Percentiles rank a stretch among this genome's conserved stretches.
These are phyloP conservation scores for Clonostachys chloroleuca DNA, from an alignment of 2,329 filamentous ascomycete genomes.

Conservation along the genomic window DNA sequence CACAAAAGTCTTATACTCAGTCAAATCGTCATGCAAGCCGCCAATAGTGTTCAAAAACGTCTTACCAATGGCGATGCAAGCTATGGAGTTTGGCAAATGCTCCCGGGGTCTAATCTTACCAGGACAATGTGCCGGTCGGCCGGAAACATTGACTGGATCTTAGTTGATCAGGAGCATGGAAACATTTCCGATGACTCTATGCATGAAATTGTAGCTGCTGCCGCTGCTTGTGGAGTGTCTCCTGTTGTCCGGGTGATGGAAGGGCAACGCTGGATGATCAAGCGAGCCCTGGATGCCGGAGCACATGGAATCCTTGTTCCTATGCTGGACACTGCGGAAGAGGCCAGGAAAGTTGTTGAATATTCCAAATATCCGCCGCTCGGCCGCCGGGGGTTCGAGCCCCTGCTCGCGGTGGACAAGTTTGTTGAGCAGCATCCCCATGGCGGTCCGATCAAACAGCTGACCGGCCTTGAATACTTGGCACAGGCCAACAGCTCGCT, in stretches of 20 bases:
- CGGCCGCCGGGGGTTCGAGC: constrained; percentile 44
- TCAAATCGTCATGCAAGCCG: too few species aligned
- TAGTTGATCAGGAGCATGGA: constrained; percentile 53
- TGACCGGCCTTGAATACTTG: constrained; percentile 36
- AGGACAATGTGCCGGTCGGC: constrained; percentile 55
- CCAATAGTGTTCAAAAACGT: too few species aligned
- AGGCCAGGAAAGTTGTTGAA: constrained; percentile 37
- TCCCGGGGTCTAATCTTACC: constrained; percentile 56
- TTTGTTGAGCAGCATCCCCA: constrained; percentile 14
- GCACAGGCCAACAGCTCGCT: constrained; percentile 44
- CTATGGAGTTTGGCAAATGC: constrained; percentile 59
- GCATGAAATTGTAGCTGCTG: constrained; percentile 49
- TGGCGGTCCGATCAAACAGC: constrained; percentile 29
- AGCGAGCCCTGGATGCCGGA: constrained; percentile 38
- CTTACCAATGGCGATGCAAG: too few species aligned
- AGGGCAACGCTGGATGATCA: constrained; percentile 38
- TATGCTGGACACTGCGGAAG: constrained; percentile 33
- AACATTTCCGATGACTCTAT: constrained; percentile 44
- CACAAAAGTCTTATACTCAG: too few species aligned
- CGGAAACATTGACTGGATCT: constrained; percentile 54
- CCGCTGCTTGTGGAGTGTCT: constrained; percentile 37
- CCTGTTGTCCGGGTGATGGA: constrained; percentile 49
- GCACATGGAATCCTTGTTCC: constrained; percentile 43
- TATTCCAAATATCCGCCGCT: constrained; percentile 43
- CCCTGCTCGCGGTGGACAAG: constrained; percentile 36